Conservation (phyloP, 345 rosid species). For the Pugionium cornutum region DNA sequence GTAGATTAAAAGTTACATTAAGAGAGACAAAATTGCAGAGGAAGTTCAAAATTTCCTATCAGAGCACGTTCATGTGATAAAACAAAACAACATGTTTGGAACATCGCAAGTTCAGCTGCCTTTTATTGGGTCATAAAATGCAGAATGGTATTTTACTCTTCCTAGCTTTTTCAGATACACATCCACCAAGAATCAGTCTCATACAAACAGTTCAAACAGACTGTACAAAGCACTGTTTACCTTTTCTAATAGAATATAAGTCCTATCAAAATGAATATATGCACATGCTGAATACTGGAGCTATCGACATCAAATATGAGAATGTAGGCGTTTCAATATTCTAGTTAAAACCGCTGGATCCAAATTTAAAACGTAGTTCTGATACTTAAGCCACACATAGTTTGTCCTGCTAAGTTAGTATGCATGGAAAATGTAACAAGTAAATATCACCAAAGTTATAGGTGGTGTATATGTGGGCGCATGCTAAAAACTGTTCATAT, state of each 20-base stretch:
- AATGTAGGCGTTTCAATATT: neutral
- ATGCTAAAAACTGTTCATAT: constrained; percentile 7
- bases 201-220: neutral
- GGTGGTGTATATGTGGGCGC: neutral
- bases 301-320: neutral
- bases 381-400: constrained; percentile 19
- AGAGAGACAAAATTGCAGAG: constrained; percentile 5
- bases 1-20: constrained; percentile 24
- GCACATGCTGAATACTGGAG: constrained; percentile 3
- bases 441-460: constrained; percentile 7
- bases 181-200: constrained; percentile 4
- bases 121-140: constrained; percentile 4
- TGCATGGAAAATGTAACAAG: constrained; percentile 10
- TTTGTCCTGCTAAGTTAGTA: neutral
- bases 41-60: constrained; percentile 10
- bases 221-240: neutral
- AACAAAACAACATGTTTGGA: constrained; percentile 22
- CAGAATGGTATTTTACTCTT: neutral
- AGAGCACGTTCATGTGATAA: constrained; percentile 15
- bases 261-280: constrained; percentile 14
- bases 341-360: neutral
- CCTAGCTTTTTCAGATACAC: constrained; percentile 5
- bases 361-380: neutral
- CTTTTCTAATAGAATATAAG: neutral
- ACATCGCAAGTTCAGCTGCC: neutral